These are phyloP conservation scores for Sechiopsis laciniata DNA, from an alignment of 306 rosid species.

Conservation along the genomic window DNA sequence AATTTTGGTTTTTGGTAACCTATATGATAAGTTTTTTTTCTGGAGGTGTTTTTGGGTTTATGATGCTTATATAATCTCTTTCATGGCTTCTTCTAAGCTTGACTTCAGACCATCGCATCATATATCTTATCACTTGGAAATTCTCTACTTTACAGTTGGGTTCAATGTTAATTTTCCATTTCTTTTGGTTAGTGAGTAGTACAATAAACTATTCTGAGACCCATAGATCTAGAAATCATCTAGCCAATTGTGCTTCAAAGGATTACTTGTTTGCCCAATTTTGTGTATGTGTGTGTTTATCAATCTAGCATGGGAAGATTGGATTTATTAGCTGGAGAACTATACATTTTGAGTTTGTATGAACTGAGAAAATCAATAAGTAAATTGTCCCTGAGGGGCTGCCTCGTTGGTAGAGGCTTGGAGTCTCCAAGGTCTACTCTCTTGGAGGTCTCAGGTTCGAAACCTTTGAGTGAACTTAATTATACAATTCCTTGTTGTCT, in stretches of 20 bases:
- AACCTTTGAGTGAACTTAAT: too few relatives aligned
- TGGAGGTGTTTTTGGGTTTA: background rate
- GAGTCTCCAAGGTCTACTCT: too few relatives aligned
- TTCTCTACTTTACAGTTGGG: conserved; percentile 6
- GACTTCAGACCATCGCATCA: background rate
- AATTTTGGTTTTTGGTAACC: background rate
- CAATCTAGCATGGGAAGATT: background rate
- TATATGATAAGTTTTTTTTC: background rate
- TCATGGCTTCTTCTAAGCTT: background rate
- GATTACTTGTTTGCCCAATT: too few relatives aligned
- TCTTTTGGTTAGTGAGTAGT: background rate
- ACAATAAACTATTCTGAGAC: background rate
- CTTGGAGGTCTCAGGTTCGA: too few relatives aligned
- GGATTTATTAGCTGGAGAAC: too few relatives aligned
- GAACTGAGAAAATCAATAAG: too few relatives aligned
- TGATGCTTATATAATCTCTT: background rate
- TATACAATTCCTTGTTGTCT: too few relatives aligned
- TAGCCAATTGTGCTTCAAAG: background rate
- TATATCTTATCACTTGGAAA: background rate
- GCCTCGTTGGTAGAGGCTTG: too few relatives aligned
- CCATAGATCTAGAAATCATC: background rate
- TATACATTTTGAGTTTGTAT: too few relatives aligned
- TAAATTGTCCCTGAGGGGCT: too few relatives aligned
- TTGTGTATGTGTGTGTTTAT: too few relatives aligned
- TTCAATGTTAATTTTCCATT: background rate